These are phyloP conservation scores for Globisporangium camurandrum DNA, from an alignment of 352 stramenopile species.

Conservation along the genomic window DNA sequence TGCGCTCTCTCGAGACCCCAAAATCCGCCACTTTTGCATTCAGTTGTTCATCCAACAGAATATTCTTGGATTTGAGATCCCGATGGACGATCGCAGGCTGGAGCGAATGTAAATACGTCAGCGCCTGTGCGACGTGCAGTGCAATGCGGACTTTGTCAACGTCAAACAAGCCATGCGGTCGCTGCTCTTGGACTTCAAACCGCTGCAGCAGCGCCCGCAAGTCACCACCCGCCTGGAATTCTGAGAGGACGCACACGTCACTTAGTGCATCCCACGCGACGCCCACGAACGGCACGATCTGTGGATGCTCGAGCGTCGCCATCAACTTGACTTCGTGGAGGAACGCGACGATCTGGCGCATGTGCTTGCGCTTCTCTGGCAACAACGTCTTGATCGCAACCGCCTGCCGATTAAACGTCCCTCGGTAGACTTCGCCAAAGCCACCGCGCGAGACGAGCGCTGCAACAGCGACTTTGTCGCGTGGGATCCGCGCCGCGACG, in stretches of 20 bases:
- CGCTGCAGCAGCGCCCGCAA: slow-evolving; percentile 20
- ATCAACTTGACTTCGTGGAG: slow-evolving; percentile 32
- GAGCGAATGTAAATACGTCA: slow-evolving; percentile 41
- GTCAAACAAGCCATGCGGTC: slow-evolving; percentile 32
- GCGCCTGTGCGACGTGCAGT: slow-evolving; percentile 27
- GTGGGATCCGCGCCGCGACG: slow-evolving; percentile 16
- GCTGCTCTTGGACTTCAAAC: slow-evolving; percentile 19
- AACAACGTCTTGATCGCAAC: slow-evolving; percentile 18
- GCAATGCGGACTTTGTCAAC: slow-evolving; percentile 46
- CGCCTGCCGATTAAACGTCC: slow-evolving; percentile 14
- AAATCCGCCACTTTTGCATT: slow-evolving; percentile 59
- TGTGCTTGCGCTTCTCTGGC: slow-evolving; percentile 11
- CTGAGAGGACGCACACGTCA: slow-evolving; percentile 27
- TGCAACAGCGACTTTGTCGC: slow-evolving; percentile 15
- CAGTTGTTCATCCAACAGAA: slow-evolving; percentile 24
- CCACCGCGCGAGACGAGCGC: slow-evolving; percentile 18
- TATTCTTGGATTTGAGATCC: slow-evolving; percentile 47
- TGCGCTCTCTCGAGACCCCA: slow-evolving; percentile 31
- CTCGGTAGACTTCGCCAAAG: slow-evolving; percentile 26
- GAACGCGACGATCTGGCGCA: slow-evolving; percentile 26
- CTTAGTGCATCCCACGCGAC: slow-evolving; percentile 32
- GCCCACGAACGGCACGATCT: slow-evolving; percentile 34
- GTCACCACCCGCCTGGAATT: slow-evolving; percentile 42
- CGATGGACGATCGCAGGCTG: slow-evolving; percentile 31
- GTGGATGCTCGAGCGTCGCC: slow-evolving; percentile 28